Evolutionary conservation across 345 rosid genomes (phyloP), one percentile per base, ranked within the genome.

Genomic region (Raphanus raphanistrum): DNA sequence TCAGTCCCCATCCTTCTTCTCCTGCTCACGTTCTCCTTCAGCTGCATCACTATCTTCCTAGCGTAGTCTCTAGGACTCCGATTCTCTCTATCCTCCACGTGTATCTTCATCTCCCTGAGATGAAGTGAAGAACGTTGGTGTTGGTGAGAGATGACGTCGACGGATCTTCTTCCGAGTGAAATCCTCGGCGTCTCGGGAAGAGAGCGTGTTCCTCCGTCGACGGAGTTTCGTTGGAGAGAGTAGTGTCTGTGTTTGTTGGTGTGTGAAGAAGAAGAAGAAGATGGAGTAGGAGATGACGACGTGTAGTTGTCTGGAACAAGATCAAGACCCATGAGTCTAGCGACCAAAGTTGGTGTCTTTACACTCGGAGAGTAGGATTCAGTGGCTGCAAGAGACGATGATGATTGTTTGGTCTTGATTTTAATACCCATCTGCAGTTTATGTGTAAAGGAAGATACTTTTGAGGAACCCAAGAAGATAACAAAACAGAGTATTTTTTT

Each of bases 321-420:
- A 67, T 94, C 98, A 15, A 94, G 97, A 45, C 98, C 98, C 98
- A 94, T 94, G 27, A 94, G 90, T 63, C 97, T 84, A 15, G 97
- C 98, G 0, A 94, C 95, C 54, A 94, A 81, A 58, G 82, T 92
- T 29, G 98, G 98, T 17, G 96, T 89, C 83, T 87, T 90, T 79
- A 89, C 81, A 10, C 86, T 86, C 4, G 97, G 95, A 29, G 98
- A 90, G 70, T 84, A 72, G 28, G 79, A 54, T 69, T 79, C 82
- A 41, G 66, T 69, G 1, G 11, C 62, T 12, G 70, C 43, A 63
- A 67, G 15, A 27, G 78, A 69, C 2, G 85, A 83, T 15, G 77
- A 72, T 27, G 75, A 38, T 38, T 33, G 67, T 52, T 84, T 81
- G 60, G 93, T 94, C 82, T 84, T 92, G 63, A 94, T 88, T 77